Evolutionary conservation across 2,329 filamentous ascomycete species (phyloP).

Genomic region (Metarhizium robertsii): DNA sequence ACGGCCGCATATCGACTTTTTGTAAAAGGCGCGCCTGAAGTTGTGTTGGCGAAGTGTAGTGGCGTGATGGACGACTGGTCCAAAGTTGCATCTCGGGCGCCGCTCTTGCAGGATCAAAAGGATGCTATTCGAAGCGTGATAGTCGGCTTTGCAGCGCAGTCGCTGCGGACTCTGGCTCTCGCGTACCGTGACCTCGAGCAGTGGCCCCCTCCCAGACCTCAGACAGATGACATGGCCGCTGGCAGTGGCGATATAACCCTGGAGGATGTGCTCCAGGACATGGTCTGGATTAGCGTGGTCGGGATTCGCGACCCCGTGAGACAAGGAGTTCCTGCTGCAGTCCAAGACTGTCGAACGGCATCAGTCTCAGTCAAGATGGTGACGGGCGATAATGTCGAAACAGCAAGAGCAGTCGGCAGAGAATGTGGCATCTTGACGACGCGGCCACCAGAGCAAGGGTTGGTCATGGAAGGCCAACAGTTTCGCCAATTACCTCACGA

Average conservation of each 20-base stretch:
- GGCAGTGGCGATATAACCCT: constrained; percentile 31
- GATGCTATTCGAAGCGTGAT: constrained; percentile 34
- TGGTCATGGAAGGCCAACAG: constrained; percentile 13
- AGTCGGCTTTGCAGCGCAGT: constrained; percentile 46
- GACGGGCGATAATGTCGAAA: constrained; percentile 42
- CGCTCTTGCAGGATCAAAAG: background rate
- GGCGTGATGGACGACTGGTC: background rate
- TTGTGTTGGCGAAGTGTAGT: constrained; percentile 33
- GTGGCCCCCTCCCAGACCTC: constrained; percentile 55
- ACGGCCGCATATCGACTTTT: constrained; percentile 35
- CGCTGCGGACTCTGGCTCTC: constrained; percentile 65
- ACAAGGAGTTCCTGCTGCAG: constrained; percentile 47
- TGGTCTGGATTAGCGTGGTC: constrained; percentile 62
- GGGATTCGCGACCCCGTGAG: constrained; percentile 58
- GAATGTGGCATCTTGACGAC: constrained; percentile 49
- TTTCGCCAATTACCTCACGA: background rate
- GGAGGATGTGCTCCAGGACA: constrained; percentile 38
- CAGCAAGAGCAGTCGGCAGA: constrained; percentile 38
- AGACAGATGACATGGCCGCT: constrained; percentile 38
- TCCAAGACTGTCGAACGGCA: constrained; percentile 28
- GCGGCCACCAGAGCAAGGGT: background rate
- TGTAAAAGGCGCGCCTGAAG: constrained; percentile 49
- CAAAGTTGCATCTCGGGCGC: background rate
- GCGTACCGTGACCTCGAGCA: constrained; percentile 61
- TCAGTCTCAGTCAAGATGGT: constrained; percentile 55